Evolutionary conservation across 202 grass and related monocot species (phyloP).

Genomic region (Digitaria exilis): DNA sequence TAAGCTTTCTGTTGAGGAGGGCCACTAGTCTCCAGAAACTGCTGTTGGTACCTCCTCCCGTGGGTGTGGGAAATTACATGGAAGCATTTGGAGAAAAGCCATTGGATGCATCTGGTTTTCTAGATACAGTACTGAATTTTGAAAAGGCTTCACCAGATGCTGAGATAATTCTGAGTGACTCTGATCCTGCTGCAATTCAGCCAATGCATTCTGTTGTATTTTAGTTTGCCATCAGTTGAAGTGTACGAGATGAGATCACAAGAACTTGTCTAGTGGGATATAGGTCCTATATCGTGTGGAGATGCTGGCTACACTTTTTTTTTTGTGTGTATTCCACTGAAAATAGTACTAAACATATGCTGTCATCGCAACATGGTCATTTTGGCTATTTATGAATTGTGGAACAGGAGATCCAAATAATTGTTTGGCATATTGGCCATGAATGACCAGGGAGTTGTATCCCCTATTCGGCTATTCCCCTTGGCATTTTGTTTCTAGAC

Average conservation of each 20-base stretch:
- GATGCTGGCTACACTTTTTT: too few relatives aligned
- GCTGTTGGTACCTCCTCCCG: slow-evolving; percentile 6
- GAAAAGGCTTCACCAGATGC: not conserved
- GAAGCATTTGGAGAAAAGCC: not conserved
- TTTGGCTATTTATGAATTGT: not conserved
- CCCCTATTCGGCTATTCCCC: too few relatives aligned
- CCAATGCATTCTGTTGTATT: not conserved
- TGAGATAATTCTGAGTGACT: not conserved
- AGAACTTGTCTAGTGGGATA: not conserved
- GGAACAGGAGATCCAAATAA: too few relatives aligned
- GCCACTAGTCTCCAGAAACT: slow-evolving; percentile 30
- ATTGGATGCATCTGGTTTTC: not conserved
- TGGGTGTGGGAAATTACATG: not conserved
- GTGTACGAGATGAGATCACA: not conserved
- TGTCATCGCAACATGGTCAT: not conserved
- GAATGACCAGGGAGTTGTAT: too few relatives aligned
- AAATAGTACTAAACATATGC: not conserved
- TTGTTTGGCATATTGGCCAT: too few relatives aligned
- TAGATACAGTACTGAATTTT: not conserved
- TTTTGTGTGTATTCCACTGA: not conserved
- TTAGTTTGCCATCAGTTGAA: not conserved
- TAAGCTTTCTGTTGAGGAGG: slow-evolving; percentile 46
- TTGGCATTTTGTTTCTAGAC: too few relatives aligned
- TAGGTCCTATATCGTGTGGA: not conserved
- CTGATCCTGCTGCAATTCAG: not conserved